Base-by-base conservation (phyloP, 2,329 filamentous ascomycete genomes). In the Pseudocercospora eumusae region DNA sequence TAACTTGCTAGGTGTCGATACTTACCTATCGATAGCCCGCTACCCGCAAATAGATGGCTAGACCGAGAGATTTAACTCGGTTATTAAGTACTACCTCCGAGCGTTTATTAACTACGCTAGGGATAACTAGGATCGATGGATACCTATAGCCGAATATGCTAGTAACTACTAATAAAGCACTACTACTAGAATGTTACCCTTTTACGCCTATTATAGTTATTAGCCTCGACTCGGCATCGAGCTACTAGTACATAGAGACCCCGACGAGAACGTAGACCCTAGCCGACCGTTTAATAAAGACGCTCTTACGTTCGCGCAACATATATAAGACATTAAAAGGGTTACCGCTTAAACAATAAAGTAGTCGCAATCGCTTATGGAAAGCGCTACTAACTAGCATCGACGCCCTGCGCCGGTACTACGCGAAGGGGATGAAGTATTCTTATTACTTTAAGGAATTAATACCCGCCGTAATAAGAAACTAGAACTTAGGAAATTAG, bases 41-140 rank as follows among this genome's bases (percentile, higher is more conserved):
- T 53, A 53, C n/a, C 25, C 25, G 7, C 27, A 53, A 23, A 53
- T 18, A 8, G 15, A 53, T 53, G 31, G 50, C 25, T 53, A 53
- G 13, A 53, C 50, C 8, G 27, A 53, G 15, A 6, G 25, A 3
- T 53, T 53, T 28, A 53, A 53, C 25, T 25, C n/a, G 10, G 27
- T 53, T 4, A 28, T 53, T 28, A 23, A 53, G 31, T 20, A 4
- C 18, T 53, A 53, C 50, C 25, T 53, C 5, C n/a, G n/a, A 10
- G 25, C 50, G 7, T 53, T 53, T 15, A 15, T 53, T 25, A 53
- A 28, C 50, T 53, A 53, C 27, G n/a, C 23, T 27, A 13, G 28
- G 8, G 15, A 53, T 15, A 15, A 53, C 25, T 53, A 53, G 50
- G n/a, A 18, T 13, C 10, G 27, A 3, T 31, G 10, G 25, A 4